Evolutionary conservation across 163 green algal genomes (phyloP).

Genomic region (Prototheca wickerhamii): DNA sequence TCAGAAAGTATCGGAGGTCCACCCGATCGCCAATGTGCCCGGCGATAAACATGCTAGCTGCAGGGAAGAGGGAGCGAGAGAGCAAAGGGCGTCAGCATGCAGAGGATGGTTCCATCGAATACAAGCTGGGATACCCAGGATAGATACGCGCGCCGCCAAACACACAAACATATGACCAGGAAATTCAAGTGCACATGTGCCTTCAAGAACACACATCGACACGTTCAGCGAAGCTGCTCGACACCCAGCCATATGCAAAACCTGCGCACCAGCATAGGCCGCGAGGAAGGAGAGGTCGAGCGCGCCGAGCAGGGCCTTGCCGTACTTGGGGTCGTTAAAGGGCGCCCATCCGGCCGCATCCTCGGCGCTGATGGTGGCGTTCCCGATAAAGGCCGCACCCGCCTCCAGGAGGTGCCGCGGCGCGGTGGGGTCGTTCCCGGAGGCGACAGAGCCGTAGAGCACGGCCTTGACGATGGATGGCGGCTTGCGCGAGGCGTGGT

Average conservation of each 20-base stretch:
- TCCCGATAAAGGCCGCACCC: not conserved
- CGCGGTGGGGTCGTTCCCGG: not conserved
- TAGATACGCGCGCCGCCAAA: too few species aligned
- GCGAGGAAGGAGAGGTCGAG: constrained; percentile 83
- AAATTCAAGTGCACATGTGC: too few species aligned
- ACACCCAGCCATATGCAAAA: too few species aligned
- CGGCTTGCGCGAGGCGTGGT: constrained; percentile 81
- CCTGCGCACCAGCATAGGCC: constrained; percentile 54
- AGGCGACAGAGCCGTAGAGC: constrained; percentile 21
- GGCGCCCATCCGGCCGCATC: constrained; percentile 62
- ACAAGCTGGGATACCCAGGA: too few species aligned
- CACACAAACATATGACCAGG: too few species aligned
- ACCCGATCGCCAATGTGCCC: constrained; percentile 80
- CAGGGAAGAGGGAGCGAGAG: not conserved
- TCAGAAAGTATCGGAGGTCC: constrained; percentile 81
- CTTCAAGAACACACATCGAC: too few species aligned
- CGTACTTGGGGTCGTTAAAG: constrained; percentile 65
- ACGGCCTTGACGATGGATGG: constrained; percentile 83
- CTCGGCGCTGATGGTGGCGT: constrained; percentile 9
- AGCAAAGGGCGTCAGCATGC: not conserved
- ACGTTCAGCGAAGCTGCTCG: too few species aligned
- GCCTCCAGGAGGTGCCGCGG: constrained; percentile 3
- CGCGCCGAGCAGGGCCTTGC: constrained; percentile 68
- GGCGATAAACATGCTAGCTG: constrained; percentile 80
- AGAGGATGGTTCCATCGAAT: not conserved